Conservation (phyloP, 192 early-diverging fungal genomes). For the Coemansia sp. region DNA sequence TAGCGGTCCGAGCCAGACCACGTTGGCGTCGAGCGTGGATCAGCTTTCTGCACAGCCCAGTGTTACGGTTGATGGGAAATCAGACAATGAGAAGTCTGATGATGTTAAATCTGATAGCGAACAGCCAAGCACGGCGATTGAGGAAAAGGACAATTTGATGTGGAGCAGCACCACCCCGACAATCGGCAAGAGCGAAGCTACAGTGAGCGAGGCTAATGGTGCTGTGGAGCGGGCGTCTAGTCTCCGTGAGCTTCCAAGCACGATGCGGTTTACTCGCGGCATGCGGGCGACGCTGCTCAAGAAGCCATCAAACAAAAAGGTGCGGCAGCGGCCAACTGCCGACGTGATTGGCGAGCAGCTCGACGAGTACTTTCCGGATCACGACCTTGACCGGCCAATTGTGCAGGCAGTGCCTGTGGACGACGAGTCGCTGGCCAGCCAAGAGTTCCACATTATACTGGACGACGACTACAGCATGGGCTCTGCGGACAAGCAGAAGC, state of each 20-base stretch:
- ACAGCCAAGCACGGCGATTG: not conserved
- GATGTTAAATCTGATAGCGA: not conserved
- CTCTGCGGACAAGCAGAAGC: constrained; percentile 1
- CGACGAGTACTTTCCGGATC: constrained; percentile 72
- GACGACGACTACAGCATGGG: constrained; percentile 17
- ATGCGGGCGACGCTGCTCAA: constrained; percentile 48
- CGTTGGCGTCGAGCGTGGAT: constrained; percentile 2
- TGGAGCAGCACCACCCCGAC: constrained; percentile 15
- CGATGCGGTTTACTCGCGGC: constrained; percentile 48
- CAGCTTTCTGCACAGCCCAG: not conserved
- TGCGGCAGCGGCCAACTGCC: constrained; percentile 59
- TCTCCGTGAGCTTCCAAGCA: constrained; percentile 25
- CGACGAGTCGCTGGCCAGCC: constrained; percentile 22
- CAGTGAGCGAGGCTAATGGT: constrained; percentile 9
- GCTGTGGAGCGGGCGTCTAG: not conserved
- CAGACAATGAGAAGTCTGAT: not conserved
- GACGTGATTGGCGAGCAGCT: constrained; percentile 68
- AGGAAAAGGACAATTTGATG: constrained; percentile 14
- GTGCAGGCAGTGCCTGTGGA: constrained; percentile 53
- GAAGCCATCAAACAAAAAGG: constrained; percentile 23
- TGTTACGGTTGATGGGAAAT: not conserved
- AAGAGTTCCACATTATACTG: constrained; percentile 46
- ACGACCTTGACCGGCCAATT: constrained; percentile 73
- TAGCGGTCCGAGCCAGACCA: constrained; percentile 8
- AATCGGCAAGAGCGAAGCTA: not conserved